A percentile compares a stretch with the other conserved stretches of the same genome.
Conservation (phyloP, 169 alveolate species). For the Plasmodium gonderi region DNA sequence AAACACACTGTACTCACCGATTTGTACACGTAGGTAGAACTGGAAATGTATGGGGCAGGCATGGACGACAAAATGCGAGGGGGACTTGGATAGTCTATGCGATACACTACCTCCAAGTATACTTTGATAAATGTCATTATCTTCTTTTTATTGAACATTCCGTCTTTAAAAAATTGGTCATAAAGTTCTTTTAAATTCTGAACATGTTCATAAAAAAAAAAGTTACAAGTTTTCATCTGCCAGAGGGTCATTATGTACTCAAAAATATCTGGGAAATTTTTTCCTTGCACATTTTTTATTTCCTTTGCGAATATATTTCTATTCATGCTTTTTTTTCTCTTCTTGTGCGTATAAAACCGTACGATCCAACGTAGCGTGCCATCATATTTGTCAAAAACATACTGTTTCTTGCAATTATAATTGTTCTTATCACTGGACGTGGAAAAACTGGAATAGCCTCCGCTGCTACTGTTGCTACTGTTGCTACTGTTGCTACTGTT, state of each 20-base stretch:
- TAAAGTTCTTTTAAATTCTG: slow-evolving; percentile 45
- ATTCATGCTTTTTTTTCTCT: slow-evolving; percentile 5
- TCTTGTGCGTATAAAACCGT: slow-evolving; percentile 29
- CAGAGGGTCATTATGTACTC: slow-evolving; percentile 30
- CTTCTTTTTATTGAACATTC: slow-evolving; percentile 36
- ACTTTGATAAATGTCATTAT: slow-evolving; percentile 27
- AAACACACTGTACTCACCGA: slow-evolving; percentile 18
- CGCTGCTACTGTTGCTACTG: no score
- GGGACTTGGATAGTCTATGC: slow-evolving; percentile 63
- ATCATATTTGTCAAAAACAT: neutral
- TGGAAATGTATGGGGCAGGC: slow-evolving; percentile 11
- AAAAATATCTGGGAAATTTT: slow-evolving; percentile 44
- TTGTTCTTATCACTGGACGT: no score
- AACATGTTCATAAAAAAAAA: slow-evolving; percentile 68
- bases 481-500: no score
- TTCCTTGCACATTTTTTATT: slow-evolving; percentile 25
- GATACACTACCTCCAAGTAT: slow-evolving; percentile 11
- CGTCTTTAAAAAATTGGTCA: slow-evolving; percentile 60
- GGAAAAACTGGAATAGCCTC: no score
- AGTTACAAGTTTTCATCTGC: slow-evolving; percentile 1
- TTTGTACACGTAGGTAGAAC: slow-evolving; percentile 46
- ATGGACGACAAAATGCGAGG: slow-evolving; percentile 55
- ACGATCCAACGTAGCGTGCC: slow-evolving; percentile 2
- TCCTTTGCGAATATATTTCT: slow-evolving; percentile 31
- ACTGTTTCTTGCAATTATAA: no score